phyloP scores from a whole-genome alignment of 176 grass and related monocot species.

The Oropetium thomaeum region DNA sequence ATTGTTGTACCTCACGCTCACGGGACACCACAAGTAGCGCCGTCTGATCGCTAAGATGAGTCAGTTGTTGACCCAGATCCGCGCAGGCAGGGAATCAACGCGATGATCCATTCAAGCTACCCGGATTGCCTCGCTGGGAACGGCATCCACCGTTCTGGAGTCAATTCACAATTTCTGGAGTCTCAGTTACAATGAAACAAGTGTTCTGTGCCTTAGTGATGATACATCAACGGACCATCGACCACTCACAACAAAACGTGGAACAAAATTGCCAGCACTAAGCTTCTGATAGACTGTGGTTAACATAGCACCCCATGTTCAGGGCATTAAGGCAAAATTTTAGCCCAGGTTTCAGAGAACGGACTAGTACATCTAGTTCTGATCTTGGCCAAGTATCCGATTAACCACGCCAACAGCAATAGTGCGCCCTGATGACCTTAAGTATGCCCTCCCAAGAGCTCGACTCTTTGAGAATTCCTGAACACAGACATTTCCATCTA shows the following conservation, averaged over 20 bases:
- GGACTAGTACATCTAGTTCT: slow-evolving; percentile 9
- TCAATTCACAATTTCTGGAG: neutral
- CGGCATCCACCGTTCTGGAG: neutral
- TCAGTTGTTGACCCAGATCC: too few relatives aligned
- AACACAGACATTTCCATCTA: slow-evolving; percentile 66
- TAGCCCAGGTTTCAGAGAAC: neutral
- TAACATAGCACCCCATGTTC: neutral
- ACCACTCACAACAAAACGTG: neutral
- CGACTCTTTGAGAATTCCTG: slow-evolving; percentile 79
- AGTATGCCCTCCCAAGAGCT: slow-evolving; percentile 77
- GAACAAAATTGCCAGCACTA: slow-evolving; percentile 43
- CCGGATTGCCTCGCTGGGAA: too few relatives aligned
- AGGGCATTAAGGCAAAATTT: neutral
- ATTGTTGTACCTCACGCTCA: too few relatives aligned
- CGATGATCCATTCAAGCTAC: too few relatives aligned
- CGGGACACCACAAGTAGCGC: too few relatives aligned
- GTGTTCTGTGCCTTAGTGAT: neutral
- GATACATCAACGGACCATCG: neutral
- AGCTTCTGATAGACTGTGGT: neutral
- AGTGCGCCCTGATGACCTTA: slow-evolving; percentile 69
- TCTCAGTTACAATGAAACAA: neutral
- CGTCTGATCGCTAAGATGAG: too few relatives aligned
- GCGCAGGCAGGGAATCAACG: too few relatives aligned
- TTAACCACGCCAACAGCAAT: slow-evolving; percentile 76
- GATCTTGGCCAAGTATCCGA: slow-evolving; percentile 40